A percentile compares a stretch with the other conserved stretches of the same genome.
Conservation (phyloP, 805 yeast species). For the Groenewaldozyma salmanticensis region DNA sequence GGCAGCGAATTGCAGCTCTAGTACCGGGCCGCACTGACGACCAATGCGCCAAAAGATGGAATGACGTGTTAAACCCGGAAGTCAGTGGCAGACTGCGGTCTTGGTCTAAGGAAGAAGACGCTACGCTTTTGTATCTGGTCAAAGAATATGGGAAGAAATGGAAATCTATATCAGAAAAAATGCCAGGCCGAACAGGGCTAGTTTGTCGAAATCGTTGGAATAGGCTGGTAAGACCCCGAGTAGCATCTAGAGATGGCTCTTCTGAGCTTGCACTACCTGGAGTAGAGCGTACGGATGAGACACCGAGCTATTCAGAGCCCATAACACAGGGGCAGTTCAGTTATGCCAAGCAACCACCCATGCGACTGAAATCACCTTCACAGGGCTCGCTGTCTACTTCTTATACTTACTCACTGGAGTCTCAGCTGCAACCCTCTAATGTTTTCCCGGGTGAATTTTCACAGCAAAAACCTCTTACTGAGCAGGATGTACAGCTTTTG, state of each 20-base stretch:
- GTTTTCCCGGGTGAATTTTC: not conserved
- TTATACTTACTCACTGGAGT: not conserved
- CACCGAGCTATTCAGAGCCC: not conserved
- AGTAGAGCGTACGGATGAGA: not conserved
- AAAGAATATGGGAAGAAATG: conserved; percentile 75
- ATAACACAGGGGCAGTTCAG: too few species aligned
- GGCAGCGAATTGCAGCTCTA: conserved; percentile 74
- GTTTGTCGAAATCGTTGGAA: conserved; percentile 93
- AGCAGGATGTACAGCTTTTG: conserved; percentile 21
- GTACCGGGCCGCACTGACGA: conserved; percentile 86
- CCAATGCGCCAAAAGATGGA: conserved; percentile 87
- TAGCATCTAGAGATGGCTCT: conserved; percentile 23
- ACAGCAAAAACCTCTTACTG: conserved; percentile 10
- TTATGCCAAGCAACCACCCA: not conserved
- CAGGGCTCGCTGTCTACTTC: not conserved
- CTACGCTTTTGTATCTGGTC: conserved; percentile 55
- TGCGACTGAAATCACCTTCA: not conserved
- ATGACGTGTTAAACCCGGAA: conserved; percentile 77
- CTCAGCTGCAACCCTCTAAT: not conserved
- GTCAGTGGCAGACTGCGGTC: conserved; percentile 67
- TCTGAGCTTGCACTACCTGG: not conserved
- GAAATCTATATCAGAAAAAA: conserved; percentile 65
- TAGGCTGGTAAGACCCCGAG: conserved; percentile 51
- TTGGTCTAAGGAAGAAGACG: conserved; percentile 75
- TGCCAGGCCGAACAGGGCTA: conserved; percentile 74